Base-by-base conservation (phyloP, 345 rosid genomes). In the Syzygium aromaticum region DNA sequence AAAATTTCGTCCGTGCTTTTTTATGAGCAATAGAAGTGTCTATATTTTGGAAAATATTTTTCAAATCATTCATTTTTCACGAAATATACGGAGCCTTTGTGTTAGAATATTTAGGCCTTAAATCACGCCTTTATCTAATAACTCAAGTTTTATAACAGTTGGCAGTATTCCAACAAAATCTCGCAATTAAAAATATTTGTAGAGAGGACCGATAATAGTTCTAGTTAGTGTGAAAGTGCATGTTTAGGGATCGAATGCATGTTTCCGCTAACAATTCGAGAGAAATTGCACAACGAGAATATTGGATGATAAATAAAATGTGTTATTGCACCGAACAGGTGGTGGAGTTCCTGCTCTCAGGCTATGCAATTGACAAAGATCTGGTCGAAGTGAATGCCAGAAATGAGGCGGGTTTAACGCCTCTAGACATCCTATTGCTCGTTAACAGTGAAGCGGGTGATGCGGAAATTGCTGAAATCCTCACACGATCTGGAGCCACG, bases 401-500 rank as follows among this genome's bases (percentile, higher is more conserved):
- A 56, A 90, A 88, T 84, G 54, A 82, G 7, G 87, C 87, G 14
- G 92, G 93, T 19, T 84, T 84, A n/a, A 91, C 91, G 78, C 85
- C 90, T 33, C 86, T 88, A 51, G 92, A 88, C 85, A 5, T 89
- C 82, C 88, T 91, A 46, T 85, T 78, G 59, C 11, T 86, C 22
- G 40, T 86, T 61, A 86, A 86, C 87, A 84, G 52, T 85, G 92
- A 89, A 86, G 89, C 90, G 54, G 91, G 90, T 73, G 91, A 90
- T 43, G 11, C 83, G 6, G 86, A 90, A 85, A 89, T 91, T 56
- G 59, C 80, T 17, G 85, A 90, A 27, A 87, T 91, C 8, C 89
- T 91, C 21, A 22, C 13, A 6, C 25, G 61, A 54, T 85, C 88
- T 51, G 90, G 89, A 89, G 90, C 90, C 52, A 23, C 6, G 63